These are phyloP conservation scores for Zanthoxylum bungeanum DNA, from an alignment of 345 rosid genomes.

Conservation along the genomic window DNA sequence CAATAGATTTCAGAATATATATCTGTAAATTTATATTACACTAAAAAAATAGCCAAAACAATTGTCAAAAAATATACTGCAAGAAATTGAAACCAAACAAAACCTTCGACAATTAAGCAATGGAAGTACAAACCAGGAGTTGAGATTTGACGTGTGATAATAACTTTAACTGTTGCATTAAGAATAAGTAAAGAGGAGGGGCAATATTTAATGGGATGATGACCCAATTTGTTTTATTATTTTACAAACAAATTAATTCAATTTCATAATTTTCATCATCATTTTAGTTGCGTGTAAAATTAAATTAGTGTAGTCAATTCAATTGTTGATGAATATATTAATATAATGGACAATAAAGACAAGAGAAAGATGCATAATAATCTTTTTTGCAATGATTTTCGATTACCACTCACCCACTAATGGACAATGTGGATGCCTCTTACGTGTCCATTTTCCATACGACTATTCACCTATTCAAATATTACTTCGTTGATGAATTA, in stretches of 20 bases:
- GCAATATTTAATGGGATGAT: not conserved
- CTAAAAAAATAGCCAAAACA: too few relatives aligned
- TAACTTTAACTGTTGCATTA: not conserved
- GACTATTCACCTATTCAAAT: not conserved
- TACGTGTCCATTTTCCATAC: not conserved
- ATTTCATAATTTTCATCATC: not conserved
- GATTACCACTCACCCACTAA: not conserved
- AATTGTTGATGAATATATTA: not conserved
- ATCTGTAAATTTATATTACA: too few relatives aligned
- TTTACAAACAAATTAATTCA: not conserved
- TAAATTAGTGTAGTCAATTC: not conserved
- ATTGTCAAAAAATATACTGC: too few relatives aligned
- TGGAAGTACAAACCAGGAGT: not conserved
- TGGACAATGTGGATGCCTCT: not conserved
- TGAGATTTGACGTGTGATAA: too few relatives aligned
- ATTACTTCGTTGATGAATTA: not conserved
- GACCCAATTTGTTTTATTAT: not conserved
- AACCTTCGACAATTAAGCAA: too few relatives aligned
- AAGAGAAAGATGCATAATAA: not conserved
- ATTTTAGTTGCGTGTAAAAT: not conserved
- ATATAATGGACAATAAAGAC: not conserved
- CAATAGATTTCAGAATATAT: too few relatives aligned
- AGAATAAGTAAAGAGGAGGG: not conserved
- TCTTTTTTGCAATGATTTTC: not conserved
- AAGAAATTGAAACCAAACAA: too few relatives aligned